A percentile compares a stretch with the other conserved stretches of the same genome.
phyloP scores from a whole-genome alignment of 257 asterid species.

The Salvia splendens region DNA sequence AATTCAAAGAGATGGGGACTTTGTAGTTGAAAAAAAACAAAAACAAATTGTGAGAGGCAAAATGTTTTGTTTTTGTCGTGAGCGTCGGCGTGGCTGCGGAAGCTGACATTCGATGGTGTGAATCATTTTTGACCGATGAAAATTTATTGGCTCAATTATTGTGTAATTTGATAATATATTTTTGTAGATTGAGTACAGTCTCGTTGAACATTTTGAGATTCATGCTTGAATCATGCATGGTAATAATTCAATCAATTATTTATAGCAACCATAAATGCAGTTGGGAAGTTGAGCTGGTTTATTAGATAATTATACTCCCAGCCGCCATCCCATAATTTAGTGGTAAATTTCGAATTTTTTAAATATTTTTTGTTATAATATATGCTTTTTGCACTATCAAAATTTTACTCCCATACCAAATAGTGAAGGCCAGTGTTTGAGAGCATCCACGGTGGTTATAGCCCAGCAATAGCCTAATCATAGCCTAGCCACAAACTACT shows the following conservation, averaged over 20 bases:
- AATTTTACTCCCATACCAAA: no score
- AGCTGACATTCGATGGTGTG: constrained; percentile 18
- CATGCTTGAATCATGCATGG: constrained; percentile 10
- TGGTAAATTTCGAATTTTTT: no score
- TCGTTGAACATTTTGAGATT: constrained; percentile 25
- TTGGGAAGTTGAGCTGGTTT: constrained; percentile 9
- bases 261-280: constrained; percentile 10
- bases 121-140: constrained; percentile 25
- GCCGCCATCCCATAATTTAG: constrained; percentile 8
- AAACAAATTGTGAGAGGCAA: not conserved
- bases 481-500: no score
- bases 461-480: no score
- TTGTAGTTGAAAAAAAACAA: constrained; percentile 9
- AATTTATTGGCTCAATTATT: constrained; percentile 20
- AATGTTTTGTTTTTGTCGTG: constrained; percentile 13
- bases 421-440: no score
- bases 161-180: not conserved
- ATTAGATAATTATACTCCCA: not conserved
- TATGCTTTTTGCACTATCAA: no score
- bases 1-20: constrained; percentile 22
- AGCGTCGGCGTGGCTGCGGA: constrained; percentile 32
- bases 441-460: no score
- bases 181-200: not conserved
- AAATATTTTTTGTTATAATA: no score
- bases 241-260: constrained; percentile 31